Conservation (phyloP, 2,329 filamentous ascomycete genomes). For the Aspergillus sp. region DNA sequence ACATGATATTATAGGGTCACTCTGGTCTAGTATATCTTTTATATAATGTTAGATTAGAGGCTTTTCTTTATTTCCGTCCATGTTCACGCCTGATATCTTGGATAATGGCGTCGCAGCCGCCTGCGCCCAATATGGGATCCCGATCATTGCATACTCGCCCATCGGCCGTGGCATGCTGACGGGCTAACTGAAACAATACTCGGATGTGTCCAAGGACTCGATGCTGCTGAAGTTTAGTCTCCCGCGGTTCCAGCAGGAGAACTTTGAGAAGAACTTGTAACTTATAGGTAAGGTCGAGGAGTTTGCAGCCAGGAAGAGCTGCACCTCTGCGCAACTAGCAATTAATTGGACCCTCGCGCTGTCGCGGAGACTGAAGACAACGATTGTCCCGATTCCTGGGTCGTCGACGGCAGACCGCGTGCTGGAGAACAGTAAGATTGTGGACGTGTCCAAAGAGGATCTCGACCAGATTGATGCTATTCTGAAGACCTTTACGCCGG, state of each 20-base stretch:
- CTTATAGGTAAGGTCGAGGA: constrained; percentile 60
- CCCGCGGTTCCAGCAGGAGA: constrained; percentile 63
- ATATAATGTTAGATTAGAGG: too few species aligned
- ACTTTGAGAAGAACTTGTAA: constrained; percentile 64
- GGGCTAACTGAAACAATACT: constrained; percentile 49
- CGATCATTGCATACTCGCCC: constrained; percentile 71
- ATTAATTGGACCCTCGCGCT: constrained; percentile 61
- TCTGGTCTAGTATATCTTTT: not conserved
- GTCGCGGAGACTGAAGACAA: constrained; percentile 51
- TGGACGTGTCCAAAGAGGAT: too few species aligned
- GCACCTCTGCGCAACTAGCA: constrained; percentile 64
- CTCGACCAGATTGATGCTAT: too few species aligned
- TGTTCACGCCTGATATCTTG: constrained; percentile 47
- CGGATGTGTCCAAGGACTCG: constrained; percentile 55
- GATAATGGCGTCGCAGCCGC: constrained; percentile 50
- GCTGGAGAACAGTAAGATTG: too few species aligned
- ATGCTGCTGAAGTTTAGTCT: constrained; percentile 26
- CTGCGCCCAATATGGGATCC: constrained; percentile 65
- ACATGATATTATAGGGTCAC: not conserved
- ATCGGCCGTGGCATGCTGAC: constrained; percentile 62
- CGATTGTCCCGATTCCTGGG: constrained; percentile 32
- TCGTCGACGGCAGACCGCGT: constrained; percentile 18
- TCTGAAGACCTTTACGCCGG: too few species aligned
- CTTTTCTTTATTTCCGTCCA: too few species aligned
- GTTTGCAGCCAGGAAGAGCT: constrained; percentile 59